Evolutionary conservation across 2,329 filamentous ascomycete genomes (phyloP).

Genomic region (Alternaria atra): DNA sequence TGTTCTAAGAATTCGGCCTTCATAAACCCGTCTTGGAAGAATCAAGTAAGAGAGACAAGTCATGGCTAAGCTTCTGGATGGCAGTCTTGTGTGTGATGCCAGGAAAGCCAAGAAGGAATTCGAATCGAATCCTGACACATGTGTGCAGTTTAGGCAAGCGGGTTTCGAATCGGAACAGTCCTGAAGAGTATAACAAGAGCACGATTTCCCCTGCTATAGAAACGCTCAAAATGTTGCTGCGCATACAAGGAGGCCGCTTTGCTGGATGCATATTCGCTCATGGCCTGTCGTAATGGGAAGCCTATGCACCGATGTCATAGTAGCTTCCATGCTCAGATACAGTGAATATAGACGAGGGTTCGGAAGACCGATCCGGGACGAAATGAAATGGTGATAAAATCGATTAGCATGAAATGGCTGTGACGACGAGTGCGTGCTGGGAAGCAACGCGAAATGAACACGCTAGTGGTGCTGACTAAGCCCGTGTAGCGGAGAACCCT

Average conservation of each 20-base stretch:
- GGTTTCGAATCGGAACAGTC: conserved; percentile 2
- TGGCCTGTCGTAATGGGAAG: neutral
- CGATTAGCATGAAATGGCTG: neutral
- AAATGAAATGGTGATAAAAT: neutral
- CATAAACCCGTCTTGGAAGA: neutral
- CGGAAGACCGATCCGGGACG: neutral
- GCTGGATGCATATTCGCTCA: neutral
- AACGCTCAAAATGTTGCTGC: neutral
- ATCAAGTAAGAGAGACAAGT: neutral
- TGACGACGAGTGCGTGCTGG: neutral
- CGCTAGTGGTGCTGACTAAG: conserved; percentile 3
- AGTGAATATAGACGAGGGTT: neutral
- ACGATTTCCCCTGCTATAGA: neutral
- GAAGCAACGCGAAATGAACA: conserved; percentile 3
- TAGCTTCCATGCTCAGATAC: neutral
- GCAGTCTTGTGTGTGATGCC: neutral
- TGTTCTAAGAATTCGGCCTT: conserved; percentile 4
- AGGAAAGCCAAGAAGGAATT: neutral
- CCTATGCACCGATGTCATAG: neutral
- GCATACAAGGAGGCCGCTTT: neutral
- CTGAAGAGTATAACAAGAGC: neutral
- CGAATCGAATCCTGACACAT: neutral
- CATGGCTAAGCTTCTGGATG: neutral
- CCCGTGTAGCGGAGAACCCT: neutral
- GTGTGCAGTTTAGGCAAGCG: neutral